These are phyloP conservation scores for Colletotrichum musicola DNA, from an alignment of 2,329 filamentous ascomycete species.

Conservation along the genomic window DNA sequence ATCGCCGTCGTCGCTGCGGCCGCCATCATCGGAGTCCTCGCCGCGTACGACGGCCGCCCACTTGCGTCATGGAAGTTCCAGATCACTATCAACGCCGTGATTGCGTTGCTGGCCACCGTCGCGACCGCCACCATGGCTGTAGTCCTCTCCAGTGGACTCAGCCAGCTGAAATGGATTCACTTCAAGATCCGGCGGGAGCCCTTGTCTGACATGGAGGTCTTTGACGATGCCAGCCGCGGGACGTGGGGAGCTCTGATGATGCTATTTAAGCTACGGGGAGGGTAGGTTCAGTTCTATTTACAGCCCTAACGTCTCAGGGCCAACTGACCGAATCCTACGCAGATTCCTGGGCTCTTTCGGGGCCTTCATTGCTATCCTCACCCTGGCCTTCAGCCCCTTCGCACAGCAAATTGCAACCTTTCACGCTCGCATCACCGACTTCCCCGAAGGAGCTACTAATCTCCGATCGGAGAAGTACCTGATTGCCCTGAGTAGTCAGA, in stretches of 20 bases:
- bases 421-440: constrained; percentile 40
- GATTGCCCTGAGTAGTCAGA: constrained; percentile 43
- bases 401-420: constrained; percentile 49
- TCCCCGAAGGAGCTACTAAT: constrained; percentile 43
- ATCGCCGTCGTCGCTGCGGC: constrained; percentile 45
- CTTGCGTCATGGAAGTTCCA: constrained; percentile 48
- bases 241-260: constrained; percentile 47
- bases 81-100: constrained; percentile 50
- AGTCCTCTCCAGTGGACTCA: constrained; percentile 47
- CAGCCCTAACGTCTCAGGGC: not conserved
- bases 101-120: constrained; percentile 47
- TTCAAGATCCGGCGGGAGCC: constrained; percentile 47
- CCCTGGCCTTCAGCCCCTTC: constrained; percentile 47
- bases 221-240: constrained; percentile 50
- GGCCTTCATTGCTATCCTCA: constrained; percentile 45
- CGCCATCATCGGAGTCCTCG: constrained; percentile 47
- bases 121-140: constrained; percentile 47
- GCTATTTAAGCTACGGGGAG: constrained; percentile 44
- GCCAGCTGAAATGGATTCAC: constrained; percentile 50
- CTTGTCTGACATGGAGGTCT: constrained; percentile 48
- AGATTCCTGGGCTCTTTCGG: constrained; percentile 47
- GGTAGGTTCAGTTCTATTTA: constrained; percentile 40
- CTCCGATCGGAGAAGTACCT: constrained; percentile 46
- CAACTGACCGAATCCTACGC: not conserved
- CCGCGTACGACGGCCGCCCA: constrained; percentile 45